Evolutionary conservation across 345 rosid species (phyloP).

Genomic region (Pistacia integerrima): DNA sequence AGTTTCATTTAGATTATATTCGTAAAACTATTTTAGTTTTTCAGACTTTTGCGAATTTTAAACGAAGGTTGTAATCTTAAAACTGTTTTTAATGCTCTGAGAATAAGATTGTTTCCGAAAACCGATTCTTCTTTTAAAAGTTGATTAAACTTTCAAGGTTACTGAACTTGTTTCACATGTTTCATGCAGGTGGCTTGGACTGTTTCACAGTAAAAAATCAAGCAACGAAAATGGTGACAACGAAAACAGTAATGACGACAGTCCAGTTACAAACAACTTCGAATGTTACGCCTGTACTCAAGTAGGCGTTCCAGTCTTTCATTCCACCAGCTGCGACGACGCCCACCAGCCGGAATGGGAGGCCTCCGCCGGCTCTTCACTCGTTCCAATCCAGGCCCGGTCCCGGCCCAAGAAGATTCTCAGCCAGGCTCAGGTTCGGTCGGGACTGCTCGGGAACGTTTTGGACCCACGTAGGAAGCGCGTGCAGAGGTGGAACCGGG

Average conservation of each 20-base stretch:
- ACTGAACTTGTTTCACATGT: no score
- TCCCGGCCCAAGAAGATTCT: conserved; percentile 13
- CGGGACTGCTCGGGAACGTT: conserved; percentile 42
- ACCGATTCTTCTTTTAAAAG: no score
- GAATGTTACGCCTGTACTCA: conserved; percentile 97
- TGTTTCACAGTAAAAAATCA: conserved; percentile 24
- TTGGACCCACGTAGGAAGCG: conserved; percentile 65
- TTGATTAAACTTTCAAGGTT: no score
- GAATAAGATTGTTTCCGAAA: no score
- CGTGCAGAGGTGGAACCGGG: conserved; percentile 52
- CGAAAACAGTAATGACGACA: conserved; percentile 20
- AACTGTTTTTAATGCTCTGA: no score
- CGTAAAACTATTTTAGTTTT: no score
- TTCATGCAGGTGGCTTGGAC: conserved; percentile 42
- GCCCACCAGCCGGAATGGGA: conserved; percentile 93
- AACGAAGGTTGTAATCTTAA: no score
- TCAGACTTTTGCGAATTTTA: no score
- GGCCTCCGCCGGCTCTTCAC: conserved; percentile 89
- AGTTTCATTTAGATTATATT: no score
- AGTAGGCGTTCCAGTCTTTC: conserved; percentile 88
- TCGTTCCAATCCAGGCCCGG: conserved; percentile 73
- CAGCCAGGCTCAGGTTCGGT: conserved; percentile 8
- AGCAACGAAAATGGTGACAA: background rate
- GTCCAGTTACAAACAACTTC: conserved; percentile 41
- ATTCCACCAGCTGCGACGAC: conserved; percentile 92